Evolutionary conservation across 2,329 filamentous ascomycete genomes (phyloP).

Genomic region (Penicillium sp.): DNA sequence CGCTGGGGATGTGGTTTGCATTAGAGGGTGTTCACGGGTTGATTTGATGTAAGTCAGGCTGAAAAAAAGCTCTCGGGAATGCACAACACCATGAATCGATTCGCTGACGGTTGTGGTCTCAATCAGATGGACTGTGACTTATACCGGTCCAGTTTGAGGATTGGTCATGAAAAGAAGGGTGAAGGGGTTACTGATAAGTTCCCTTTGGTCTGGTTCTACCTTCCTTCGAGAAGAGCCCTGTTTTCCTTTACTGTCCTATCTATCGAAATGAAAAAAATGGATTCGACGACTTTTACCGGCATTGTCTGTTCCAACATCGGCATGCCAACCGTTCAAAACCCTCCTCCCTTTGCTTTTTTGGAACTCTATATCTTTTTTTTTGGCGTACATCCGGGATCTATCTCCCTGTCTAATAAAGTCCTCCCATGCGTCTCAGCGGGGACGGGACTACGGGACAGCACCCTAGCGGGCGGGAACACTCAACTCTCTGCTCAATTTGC

Average conservation of each 20-base stretch:
- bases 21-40: constrained; percentile 26
- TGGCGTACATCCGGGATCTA: not conserved
- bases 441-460: no score
- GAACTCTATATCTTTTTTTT: constrained; percentile 12
- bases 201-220: constrained; percentile 15
- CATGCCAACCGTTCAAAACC: constrained; percentile 13
- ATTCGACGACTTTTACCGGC: constrained; percentile 24
- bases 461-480: no score
- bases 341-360: constrained; percentile 3
- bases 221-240: constrained; percentile 18
- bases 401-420: no score
- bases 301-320: constrained; percentile 12
- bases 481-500: no score
- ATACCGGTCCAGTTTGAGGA: constrained; percentile 22
- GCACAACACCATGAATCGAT: not conserved
- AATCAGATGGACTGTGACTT: constrained; percentile 22
- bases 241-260: constrained; percentile 24
- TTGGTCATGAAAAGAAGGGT: constrained; percentile 18
- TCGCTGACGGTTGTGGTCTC: not conserved
- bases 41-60: constrained; percentile 22
- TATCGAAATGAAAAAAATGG: constrained; percentile 27
- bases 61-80: no score
- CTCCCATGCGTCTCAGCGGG: no score
- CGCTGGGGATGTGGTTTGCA: constrained; percentile 18
- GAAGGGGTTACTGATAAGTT: constrained; percentile 14